phyloP scores from a whole-genome alignment of 148 eudicot species.

The Salicornia ramosissima region DNA sequence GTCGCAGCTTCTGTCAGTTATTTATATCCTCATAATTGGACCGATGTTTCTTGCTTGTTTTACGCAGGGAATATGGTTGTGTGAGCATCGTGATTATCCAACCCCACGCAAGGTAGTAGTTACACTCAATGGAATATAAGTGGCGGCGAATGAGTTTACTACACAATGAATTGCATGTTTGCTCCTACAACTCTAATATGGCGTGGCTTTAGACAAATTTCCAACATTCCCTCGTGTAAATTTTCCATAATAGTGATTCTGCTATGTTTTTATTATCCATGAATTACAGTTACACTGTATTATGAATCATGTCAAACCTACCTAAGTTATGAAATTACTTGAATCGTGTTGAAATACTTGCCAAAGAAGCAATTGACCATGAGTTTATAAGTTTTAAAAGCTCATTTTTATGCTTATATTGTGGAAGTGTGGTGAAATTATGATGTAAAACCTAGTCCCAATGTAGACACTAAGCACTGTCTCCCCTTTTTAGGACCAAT shows the following conservation, averaged over 20 bases:
- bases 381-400: no score
- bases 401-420: no score
- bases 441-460: no score
- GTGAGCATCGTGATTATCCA: constrained; percentile 85
- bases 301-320: not conserved
- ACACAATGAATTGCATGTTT: not conserved
- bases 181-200: not conserved
- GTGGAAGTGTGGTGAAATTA: no score
- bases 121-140: constrained; percentile 75
- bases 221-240: not conserved
- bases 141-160: not conserved
- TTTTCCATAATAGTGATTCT: not conserved
- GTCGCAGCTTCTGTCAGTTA: no score
- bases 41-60: not conserved
- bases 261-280: not conserved
- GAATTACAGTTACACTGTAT: not conserved
- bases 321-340: no score
- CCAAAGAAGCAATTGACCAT: no score
- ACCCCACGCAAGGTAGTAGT: constrained; percentile 82
- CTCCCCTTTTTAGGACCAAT: no score
- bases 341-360: no score
- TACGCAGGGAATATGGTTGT: constrained; percentile 90
- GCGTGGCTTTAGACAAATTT: not conserved
- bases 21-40: no score
- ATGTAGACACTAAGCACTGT: no score